phyloP scores from a whole-genome alignment of 1,139 yeast species.

The Pneumocystis wakefieldiae region DNA sequence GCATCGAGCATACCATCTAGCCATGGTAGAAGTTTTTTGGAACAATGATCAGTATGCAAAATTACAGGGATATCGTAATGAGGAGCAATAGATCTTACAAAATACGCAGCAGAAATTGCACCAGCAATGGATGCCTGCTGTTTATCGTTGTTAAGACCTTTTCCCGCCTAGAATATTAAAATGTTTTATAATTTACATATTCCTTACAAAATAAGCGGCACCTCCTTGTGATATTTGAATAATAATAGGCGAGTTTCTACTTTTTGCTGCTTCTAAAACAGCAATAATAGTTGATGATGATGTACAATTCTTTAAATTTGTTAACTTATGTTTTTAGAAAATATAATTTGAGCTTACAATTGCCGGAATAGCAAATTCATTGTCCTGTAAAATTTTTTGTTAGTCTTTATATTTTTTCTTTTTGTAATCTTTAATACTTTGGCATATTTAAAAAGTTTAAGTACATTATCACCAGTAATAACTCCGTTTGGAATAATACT shows the following conservation, averaged over 20 bases:
- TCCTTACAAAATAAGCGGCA: slow-evolving; percentile 76
- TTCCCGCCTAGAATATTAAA: slow-evolving; percentile 5
- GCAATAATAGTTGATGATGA: slow-evolving; percentile 95
- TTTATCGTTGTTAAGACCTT: slow-evolving; percentile 83
- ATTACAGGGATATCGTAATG: slow-evolving; percentile 91
- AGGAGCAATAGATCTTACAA: slow-evolving; percentile 93
- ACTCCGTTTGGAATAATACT: slow-evolving; percentile 51
- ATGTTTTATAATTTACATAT: slow-evolving; percentile 47
- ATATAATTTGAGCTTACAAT: slow-evolving; percentile 28
- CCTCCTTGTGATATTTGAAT: slow-evolving; percentile 98
- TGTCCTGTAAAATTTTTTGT: slow-evolving; percentile 30
- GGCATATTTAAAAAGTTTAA: slow-evolving; percentile 75
- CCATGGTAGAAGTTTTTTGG: slow-evolving; percentile 96
- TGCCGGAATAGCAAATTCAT: slow-evolving; percentile 96
- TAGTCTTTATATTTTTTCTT: neutral
- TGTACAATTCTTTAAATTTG: slow-evolving; percentile 50
- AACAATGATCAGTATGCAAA: slow-evolving; percentile 98
- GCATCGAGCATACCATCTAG: slow-evolving; percentile 95
- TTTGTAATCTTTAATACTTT: slow-evolving; percentile 21
- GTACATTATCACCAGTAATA: slow-evolving; percentile 96
- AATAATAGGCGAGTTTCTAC: slow-evolving; percentile 85
- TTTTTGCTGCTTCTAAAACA: slow-evolving; percentile 97
- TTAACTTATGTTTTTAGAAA: neutral
- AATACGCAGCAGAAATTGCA: slow-evolving; percentile 95
- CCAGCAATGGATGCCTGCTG: slow-evolving; percentile 93